phyloP scores from a whole-genome alignment of 495 filamentous ascomycete genomes.

The Xylaria curta region DNA sequence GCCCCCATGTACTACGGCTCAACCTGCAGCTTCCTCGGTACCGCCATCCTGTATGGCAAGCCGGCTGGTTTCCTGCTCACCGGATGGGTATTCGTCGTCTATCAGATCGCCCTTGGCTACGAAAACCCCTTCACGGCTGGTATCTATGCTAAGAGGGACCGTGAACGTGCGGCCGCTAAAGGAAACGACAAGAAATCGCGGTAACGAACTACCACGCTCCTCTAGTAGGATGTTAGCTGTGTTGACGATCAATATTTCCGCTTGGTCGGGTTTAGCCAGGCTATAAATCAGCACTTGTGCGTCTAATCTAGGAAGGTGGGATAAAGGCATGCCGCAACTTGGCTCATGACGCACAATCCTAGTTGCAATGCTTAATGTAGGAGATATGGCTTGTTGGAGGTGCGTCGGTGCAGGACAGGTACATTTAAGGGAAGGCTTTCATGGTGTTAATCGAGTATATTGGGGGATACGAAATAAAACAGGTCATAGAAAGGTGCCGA shows the following conservation, averaged over 20 bases:
- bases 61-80: conserved; percentile 86
- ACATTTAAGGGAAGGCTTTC: background rate
- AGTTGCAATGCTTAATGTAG: background rate
- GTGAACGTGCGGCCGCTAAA: conserved; percentile 49
- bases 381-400: background rate
- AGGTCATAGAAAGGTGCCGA: background rate
- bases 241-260: background rate
- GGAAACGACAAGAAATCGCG: conserved; percentile 53
- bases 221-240: background rate
- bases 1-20: conserved; percentile 98
- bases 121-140: conserved; percentile 97
- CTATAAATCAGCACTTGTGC: background rate
- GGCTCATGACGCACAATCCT: background rate
- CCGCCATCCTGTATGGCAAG: conserved; percentile 86
- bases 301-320: background rate
- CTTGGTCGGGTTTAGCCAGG: background rate
- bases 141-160: conserved; percentile 92
- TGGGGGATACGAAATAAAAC: background rate
- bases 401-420: background rate
- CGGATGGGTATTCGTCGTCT: conserved; percentile 74
- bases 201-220: conserved; percentile 30
- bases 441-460: background rate
- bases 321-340: background rate
- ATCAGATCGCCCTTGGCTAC: conserved; percentile 82
- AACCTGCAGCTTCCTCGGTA: conserved; percentile 88